These are phyloP conservation scores for Lactarius evosmus DNA, from an alignment of 768 basidiomycete species.

Conservation along the genomic window DNA sequence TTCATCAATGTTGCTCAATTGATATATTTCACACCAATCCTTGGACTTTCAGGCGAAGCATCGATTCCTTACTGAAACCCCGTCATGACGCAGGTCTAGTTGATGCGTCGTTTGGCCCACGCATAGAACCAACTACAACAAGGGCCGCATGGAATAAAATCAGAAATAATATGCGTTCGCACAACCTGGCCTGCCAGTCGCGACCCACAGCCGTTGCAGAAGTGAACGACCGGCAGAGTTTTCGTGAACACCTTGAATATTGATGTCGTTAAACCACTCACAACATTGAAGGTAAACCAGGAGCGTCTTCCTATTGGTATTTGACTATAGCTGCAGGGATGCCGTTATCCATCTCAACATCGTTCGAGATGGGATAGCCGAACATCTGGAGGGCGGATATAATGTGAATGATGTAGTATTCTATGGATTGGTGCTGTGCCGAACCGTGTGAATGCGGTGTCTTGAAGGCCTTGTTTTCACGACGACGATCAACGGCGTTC, in stretches of 20 bases:
- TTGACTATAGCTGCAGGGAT: constrained; percentile 87
- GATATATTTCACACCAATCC: constrained; percentile 21
- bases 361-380: constrained; percentile 72
- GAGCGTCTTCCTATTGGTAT: not conserved
- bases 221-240: constrained; percentile 71
- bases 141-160: constrained; percentile 81
- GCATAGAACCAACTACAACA: constrained; percentile 57
- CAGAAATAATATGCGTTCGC: constrained; percentile 61
- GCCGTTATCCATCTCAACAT: constrained; percentile 94
- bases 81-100: constrained; percentile 67
- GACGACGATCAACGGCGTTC: constrained; percentile 54
- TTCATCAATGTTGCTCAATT: constrained; percentile 34
- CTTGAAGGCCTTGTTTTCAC: constrained; percentile 73
- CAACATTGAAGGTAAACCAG: constrained; percentile 55
- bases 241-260: constrained; percentile 67
- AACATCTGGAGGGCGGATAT: constrained; percentile 78
- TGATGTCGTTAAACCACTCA: constrained; percentile 72
- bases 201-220: constrained; percentile 45
- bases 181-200: not conserved
- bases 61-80: constrained; percentile 70
- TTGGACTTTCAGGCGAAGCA: constrained; percentile 53
- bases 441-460: constrained; percentile 49
- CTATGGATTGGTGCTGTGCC: not conserved
- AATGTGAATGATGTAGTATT: constrained; percentile 48
- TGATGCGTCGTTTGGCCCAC: constrained; percentile 72